A percentile compares a stretch with the other conserved stretches of the same genome.
phyloP scores from a whole-genome alignment of 805 yeast genomes.

The Kazachstania africana region DNA sequence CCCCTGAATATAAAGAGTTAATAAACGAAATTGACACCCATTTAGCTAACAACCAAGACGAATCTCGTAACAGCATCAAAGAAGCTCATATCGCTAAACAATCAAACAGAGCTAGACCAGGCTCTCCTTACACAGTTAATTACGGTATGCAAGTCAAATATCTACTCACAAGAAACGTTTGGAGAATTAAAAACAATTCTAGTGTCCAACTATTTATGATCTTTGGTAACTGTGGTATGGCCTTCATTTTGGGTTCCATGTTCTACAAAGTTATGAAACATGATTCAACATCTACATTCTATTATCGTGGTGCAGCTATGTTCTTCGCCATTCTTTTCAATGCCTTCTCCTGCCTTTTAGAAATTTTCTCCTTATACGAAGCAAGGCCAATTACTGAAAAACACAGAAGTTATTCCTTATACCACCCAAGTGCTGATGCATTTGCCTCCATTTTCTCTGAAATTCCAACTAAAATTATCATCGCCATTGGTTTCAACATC shows the following conservation, averaged over 20 bases:
- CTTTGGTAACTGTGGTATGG: background rate
- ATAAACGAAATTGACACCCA: background rate
- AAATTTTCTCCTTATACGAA: background rate
- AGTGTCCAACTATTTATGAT: background rate
- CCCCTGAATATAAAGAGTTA: background rate
- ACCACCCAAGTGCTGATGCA: background rate
- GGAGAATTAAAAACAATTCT: background rate
- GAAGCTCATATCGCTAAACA: background rate
- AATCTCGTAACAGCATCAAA: no score
- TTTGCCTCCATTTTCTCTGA: background rate
- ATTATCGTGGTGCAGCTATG: background rate
- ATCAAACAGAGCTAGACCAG: background rate
- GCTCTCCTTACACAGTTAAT: background rate
- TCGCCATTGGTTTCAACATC: background rate
- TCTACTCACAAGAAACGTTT: background rate
- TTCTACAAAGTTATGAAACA: conserved; percentile 29
- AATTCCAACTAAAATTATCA: background rate
- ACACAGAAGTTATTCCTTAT: background rate
- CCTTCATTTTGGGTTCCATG: conserved; percentile 31
- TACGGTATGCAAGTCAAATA: background rate
- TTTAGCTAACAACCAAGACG: background rate
- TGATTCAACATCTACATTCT: background rate
- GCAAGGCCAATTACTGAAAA: background rate
- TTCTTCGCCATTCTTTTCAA: background rate
- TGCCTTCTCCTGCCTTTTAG: background rate